Evolutionary conservation across 2,329 filamentous ascomycete genomes (phyloP), one percentile per base, ranked within the genome.

Genomic region (Teratosphaeriaceae sp.): DNA sequence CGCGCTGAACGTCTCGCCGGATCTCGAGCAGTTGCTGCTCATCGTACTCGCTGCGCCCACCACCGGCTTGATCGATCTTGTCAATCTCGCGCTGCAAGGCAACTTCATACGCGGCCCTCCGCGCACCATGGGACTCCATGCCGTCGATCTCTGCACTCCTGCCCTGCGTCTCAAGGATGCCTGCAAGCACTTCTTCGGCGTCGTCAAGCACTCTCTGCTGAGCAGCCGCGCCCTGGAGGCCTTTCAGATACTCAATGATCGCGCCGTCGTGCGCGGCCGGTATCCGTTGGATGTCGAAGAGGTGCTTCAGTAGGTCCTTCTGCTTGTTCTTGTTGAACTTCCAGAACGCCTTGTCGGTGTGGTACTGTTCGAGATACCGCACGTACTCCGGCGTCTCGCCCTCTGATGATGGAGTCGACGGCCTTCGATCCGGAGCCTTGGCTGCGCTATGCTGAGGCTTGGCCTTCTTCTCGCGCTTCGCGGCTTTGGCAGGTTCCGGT

Each of bases 281-380:
- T 33, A 96, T 77, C 33, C 78, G 76, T 54, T 80, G 77, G 51
- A 80, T 68, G 53, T 85, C 80, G 61, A 94, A 86, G 35, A 85
- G 68, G 69, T 94, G 81, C 64, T 92, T 90, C 60, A 96, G 78
- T 11, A 96, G 72, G 54, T 86, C 79, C 42, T 82, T 86, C 65
- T 96, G 89, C 60, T 88, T 80, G 55, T 88, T 89, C 69, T 96
- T 96, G 71, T 94, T 94, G 72, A 96, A 97, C 65, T 95, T 96
- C 90, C 90, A 97, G 54, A 72, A 73, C 8, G 75, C 70, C 45
- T 80, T 80, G 47, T 80, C 75, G 43, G 75, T 75, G 65, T 85
- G 74, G 74, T 88, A 95, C 60, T 82, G 79, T 36, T 74, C 74
- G 34, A 96, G 76, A 62, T 96, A 96, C 41, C 78, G 73, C 13